Percentiles rank a stretch among this genome's conserved stretches.
These are phyloP conservation scores for Hyphochytrium catenoides DNA, from an alignment of 352 stramenopile genomes.

Conservation along the genomic window DNA sequence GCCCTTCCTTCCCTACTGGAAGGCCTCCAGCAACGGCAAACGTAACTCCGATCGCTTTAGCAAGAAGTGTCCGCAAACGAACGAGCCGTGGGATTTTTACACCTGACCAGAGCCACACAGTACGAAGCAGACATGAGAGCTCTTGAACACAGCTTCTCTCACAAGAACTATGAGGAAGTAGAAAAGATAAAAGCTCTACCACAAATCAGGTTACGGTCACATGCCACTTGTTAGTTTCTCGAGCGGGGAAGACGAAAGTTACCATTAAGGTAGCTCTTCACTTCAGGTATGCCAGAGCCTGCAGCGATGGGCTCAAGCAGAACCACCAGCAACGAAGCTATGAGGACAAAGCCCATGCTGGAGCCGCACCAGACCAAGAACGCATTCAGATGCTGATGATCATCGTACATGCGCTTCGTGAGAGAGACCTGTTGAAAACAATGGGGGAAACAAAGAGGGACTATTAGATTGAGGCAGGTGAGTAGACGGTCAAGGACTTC, in stretches of 20 bases:
- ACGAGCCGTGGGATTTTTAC: constrained; percentile 56
- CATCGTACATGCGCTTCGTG: too few species aligned
- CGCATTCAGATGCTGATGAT: too few species aligned
- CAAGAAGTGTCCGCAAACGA: constrained; percentile 41
- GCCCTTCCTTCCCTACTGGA: constrained; percentile 70
- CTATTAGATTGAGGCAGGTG: too few species aligned
- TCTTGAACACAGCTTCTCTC: too few species aligned
- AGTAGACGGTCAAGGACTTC: too few species aligned
- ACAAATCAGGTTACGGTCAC: too few species aligned
- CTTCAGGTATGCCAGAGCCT: constrained; percentile 65
- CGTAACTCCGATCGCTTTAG: constrained; percentile 64
- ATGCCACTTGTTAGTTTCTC: too few species aligned
- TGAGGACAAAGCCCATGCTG: constrained; percentile 32
- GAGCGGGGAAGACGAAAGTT: constrained; percentile 4
- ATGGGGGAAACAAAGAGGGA: too few species aligned
- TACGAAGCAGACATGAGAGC: too few species aligned
- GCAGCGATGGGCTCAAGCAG: constrained; percentile 44
- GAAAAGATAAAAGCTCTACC: too few species aligned
- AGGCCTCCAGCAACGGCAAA: constrained; percentile 53
- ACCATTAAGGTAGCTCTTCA: constrained; percentile 77
- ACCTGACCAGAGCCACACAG: constrained; percentile 8
- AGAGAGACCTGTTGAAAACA: too few species aligned
- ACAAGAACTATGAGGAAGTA: too few species aligned
- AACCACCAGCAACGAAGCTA: constrained; percentile 38
- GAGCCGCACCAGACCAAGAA: constrained; percentile 38